phyloP scores from a whole-genome alignment of 768 basidiomycete genomes.

The Trametes punicea region DNA sequence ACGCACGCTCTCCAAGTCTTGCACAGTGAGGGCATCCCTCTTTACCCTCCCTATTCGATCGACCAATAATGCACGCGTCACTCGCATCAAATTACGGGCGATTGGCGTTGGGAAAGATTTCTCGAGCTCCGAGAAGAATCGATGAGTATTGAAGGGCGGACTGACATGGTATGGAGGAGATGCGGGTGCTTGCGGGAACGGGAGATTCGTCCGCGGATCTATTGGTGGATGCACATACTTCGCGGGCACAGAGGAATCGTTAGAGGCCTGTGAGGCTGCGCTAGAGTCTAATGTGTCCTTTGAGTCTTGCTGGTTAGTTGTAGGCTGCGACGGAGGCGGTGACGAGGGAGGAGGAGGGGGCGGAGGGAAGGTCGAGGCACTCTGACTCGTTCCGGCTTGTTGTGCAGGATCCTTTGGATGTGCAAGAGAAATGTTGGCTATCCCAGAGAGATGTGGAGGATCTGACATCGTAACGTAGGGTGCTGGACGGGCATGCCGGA shows the following conservation, averaged over 20 bases:
- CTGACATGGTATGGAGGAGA: conserved; percentile 45
- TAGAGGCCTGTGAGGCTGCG: background rate
- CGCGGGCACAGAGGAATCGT: conserved; percentile 12
- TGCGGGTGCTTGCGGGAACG: conserved; percentile 15
- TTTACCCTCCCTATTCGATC: conserved; percentile 70
- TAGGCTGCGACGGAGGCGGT: background rate
- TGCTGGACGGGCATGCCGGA: background rate
- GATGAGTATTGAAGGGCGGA: conserved; percentile 83
- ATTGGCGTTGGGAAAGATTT: conserved; percentile 70
- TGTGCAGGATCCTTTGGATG: conserved; percentile 26
- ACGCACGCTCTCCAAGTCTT: conserved; percentile 82
- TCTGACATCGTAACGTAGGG: conserved; percentile 17
- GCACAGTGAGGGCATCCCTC: conserved; percentile 65
- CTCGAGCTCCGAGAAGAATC: conserved; percentile 69
- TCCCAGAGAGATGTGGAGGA: background rate
- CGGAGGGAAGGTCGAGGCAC: background rate
- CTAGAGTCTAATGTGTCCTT: background rate
- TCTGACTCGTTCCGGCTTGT: background rate
- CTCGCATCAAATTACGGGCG: conserved; percentile 79
- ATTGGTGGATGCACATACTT: conserved; percentile 11
- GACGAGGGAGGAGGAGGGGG: conserved; percentile 7
- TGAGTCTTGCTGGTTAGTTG: background rate
- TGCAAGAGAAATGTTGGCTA: conserved; percentile 13
- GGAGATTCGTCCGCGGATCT: conserved; percentile 18
- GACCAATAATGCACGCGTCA: conserved; percentile 74